Evolutionary conservation across 1,284 basidiomycete species (phyloP).

Genomic region (Sanghuangporus sanghuang): DNA sequence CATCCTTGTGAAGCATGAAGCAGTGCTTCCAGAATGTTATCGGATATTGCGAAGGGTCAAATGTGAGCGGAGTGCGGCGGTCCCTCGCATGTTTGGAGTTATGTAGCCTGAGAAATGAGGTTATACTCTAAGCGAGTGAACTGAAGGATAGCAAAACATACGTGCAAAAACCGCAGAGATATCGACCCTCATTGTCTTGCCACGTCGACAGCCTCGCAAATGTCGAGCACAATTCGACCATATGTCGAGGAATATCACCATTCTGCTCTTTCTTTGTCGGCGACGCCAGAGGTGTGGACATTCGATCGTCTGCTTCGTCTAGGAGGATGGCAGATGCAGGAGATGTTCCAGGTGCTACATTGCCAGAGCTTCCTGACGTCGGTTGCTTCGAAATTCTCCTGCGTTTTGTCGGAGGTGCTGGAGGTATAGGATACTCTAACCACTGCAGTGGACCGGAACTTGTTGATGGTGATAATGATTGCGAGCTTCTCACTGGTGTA

Average conservation of each 20-base stretch:
- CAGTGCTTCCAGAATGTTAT: conserved; percentile 11
- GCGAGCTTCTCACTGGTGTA: not conserved
- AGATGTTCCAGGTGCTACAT: not conserved
- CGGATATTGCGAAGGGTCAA: conserved; percentile 2
- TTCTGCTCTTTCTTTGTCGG: not conserved
- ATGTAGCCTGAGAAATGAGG: not conserved
- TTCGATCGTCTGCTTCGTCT: not conserved
- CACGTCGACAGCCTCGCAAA: conserved; percentile 11
- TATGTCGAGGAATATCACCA: not conserved
- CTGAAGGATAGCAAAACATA: not conserved
- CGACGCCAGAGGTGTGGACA: not conserved
- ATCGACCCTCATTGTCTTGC: not conserved
- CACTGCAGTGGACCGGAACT: not conserved
- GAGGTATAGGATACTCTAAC: not conserved
- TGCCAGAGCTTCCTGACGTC: not conserved
- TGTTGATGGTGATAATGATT: conserved; percentile 6
- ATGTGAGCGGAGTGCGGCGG: not conserved
- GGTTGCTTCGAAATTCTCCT: not conserved
- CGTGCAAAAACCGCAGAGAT: conserved; percentile 11
- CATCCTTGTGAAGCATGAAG: conserved; percentile 1
- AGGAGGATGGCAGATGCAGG: not conserved
- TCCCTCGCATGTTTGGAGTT: not conserved
- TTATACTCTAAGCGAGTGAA: not conserved
- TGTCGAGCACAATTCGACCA: not conserved
- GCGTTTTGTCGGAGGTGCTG: conserved; percentile 7